phyloP scores from a whole-genome alignment of 2,329 filamentous ascomycete genomes.

The Pseudocercospora pini-densiflorae region DNA sequence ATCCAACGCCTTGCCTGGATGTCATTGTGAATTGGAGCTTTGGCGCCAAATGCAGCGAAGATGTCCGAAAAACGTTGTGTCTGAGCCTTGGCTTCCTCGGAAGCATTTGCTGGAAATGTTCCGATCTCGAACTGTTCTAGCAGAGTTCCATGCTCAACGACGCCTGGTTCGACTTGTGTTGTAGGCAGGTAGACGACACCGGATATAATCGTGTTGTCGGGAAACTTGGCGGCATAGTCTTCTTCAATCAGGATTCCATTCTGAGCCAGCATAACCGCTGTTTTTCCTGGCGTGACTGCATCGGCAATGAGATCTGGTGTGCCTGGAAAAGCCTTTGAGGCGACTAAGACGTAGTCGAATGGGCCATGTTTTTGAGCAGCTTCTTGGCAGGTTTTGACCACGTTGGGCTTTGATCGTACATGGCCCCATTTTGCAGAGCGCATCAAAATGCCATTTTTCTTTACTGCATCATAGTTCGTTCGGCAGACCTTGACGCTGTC shows the following conservation, averaged over 20 bases:
- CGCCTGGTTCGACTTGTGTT: slow-evolving; percentile 55
- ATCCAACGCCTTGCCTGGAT: slow-evolving; percentile 63
- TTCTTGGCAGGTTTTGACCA: slow-evolving; percentile 42
- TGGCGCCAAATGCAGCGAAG: slow-evolving; percentile 46
- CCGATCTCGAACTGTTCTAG: slow-evolving; percentile 57
- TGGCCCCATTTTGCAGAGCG: slow-evolving; percentile 46
- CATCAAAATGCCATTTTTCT: slow-evolving; percentile 46
- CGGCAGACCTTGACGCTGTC: slow-evolving; percentile 40
- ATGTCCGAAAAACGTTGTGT: slow-evolving; percentile 27
- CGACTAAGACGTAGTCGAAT: slow-evolving; percentile 55
- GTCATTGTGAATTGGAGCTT: slow-evolving; percentile 56
- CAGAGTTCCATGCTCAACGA: slow-evolving; percentile 51
- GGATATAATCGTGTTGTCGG: slow-evolving; percentile 58
- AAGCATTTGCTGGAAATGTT: slow-evolving; percentile 48
- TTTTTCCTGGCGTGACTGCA: slow-evolving; percentile 47
- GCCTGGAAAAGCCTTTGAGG: slow-evolving; percentile 42
- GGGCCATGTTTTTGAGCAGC: slow-evolving; percentile 37
- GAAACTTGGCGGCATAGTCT: slow-evolving; percentile 54
- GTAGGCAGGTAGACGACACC: slow-evolving; percentile 61
- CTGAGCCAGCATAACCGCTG: slow-evolving; percentile 63
- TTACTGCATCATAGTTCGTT: slow-evolving; percentile 48
- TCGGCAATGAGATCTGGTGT: neutral
- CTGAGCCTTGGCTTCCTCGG: slow-evolving; percentile 19
- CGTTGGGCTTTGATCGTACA: slow-evolving; percentile 41
- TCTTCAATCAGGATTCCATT: slow-evolving; percentile 67